Evolutionary conservation across 2,329 filamentous ascomycete species (phyloP), one percentile per base, ranked within the genome.

Genomic region (Botrytis cinerea): DNA sequence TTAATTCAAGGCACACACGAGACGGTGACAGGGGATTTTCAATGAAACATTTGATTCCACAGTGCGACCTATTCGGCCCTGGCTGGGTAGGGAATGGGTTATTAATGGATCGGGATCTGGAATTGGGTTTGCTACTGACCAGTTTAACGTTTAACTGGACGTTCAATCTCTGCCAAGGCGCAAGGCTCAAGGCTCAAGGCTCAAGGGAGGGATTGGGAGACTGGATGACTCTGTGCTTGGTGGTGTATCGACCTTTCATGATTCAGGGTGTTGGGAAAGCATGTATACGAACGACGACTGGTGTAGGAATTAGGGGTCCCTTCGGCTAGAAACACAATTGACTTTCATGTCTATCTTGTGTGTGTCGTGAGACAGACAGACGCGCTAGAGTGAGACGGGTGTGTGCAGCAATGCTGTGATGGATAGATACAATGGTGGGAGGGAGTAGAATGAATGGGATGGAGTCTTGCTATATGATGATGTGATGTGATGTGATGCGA

Each of bases 81-180:
- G 48, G 48, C 38, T 38, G 38, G 38, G 35, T 38, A 8, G 35
- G 35, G 1, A 38, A 51, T 10, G 2, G 5, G 48, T 51, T 2
- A 3, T n/a, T n/a, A 8, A 38, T 38, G 38, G 38, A 38, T 38
- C 38, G 7, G 48, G 48, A 54, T 54, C 48, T 54, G 4, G 48
- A 16, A n/a, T 54, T 5, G 12, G n/a, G 1, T 5, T 18, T 5
- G 43, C 4, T 16, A 18, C 5, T 5, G 1, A 9, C 1, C 38
- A 38, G 38, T 9, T 6, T 38, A 38, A 38, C 38, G 38, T 61
- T 40, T 40, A 61, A 61, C 32, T 40, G 35, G 59, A 61, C 59
- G 59, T 61, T n/a, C 32, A 16, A 12, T 61, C 38, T n/a, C 8
- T 61, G 59, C 59, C 59, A 61, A 61, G 59, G 59, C 59, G 38